These are phyloP conservation scores for Aureobasidium sp. DNA, from an alignment of 2,329 filamentous ascomycete genomes.

Conservation along the genomic window DNA sequence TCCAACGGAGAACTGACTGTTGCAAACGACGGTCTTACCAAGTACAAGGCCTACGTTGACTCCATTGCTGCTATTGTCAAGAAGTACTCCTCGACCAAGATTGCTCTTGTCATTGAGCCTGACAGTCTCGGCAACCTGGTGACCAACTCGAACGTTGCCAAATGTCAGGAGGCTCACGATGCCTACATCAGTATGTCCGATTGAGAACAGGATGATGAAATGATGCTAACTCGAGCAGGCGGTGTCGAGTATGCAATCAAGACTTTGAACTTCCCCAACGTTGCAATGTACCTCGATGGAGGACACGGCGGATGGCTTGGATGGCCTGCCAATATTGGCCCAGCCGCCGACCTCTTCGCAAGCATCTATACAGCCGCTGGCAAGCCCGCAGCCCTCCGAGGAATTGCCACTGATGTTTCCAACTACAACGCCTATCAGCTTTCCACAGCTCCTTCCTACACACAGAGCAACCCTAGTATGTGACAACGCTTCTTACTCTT, in stretches of 20 bases:
- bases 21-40: conserved; percentile 43
- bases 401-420: conserved; percentile 51
- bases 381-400: conserved; percentile 42
- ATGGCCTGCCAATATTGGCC: conserved; percentile 53
- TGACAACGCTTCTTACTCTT: neutral
- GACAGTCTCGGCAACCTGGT: conserved; percentile 58
- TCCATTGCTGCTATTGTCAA: conserved; percentile 48
- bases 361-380: conserved; percentile 42
- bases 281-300: conserved; percentile 58
- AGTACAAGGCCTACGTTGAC: conserved; percentile 36
- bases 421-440: conserved; percentile 53
- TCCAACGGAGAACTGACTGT: conserved; percentile 57
- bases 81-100: conserved; percentile 46
- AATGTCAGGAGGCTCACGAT: conserved; percentile 48
- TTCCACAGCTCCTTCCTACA: conserved; percentile 39
- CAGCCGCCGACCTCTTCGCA: conserved; percentile 43
- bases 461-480: conserved; percentile 34
- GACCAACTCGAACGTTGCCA: conserved; percentile 50
- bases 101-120: conserved; percentile 50
- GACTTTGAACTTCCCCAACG: conserved; percentile 53
- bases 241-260: conserved; percentile 51
- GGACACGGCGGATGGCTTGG: conserved; percentile 60
- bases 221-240: neutral
- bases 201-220: too few species aligned
- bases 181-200: conserved; percentile 44